Conservation (phyloP, 495 filamentous ascomycete species). For the Lineolata rhizophorae region DNA sequence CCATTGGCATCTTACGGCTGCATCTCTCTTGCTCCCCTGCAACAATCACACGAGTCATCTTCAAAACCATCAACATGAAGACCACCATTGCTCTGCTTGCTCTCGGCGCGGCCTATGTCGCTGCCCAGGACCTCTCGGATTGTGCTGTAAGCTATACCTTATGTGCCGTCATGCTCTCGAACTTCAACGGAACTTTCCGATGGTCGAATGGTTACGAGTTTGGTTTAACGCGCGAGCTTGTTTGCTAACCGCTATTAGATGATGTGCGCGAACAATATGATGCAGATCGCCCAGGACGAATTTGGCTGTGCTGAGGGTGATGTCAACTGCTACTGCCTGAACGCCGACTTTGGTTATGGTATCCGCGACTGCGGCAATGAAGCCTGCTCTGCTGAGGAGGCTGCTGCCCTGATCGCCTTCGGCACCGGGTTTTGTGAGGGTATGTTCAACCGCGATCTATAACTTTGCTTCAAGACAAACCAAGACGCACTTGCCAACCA, state of each 20-base stretch:
- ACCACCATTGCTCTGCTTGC: slow-evolving; percentile 15
- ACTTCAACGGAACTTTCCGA: not conserved
- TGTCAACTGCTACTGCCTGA: slow-evolving; percentile 46
- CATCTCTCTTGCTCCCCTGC: slow-evolving; percentile 1
- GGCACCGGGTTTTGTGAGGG: slow-evolving; percentile 15
- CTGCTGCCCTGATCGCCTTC: slow-evolving; percentile 15
- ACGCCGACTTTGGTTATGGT: slow-evolving; percentile 45
- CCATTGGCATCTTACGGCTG: no score
- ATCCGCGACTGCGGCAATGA: slow-evolving; percentile 57
- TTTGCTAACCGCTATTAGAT: slow-evolving; percentile 22
- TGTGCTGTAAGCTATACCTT: slow-evolving; percentile 11
- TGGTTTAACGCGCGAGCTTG: no score
- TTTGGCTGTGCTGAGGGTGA: slow-evolving; percentile 38
- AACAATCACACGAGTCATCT: not conserved
- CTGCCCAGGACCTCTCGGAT: slow-evolving; percentile 13
- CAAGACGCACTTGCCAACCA: not conserved
- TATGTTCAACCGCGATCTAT: no score
- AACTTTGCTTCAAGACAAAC: no score
- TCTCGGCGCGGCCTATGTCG: slow-evolving; percentile 12
- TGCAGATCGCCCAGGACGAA: slow-evolving; percentile 27
- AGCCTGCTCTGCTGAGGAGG: slow-evolving; percentile 27
- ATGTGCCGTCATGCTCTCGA: not conserved
- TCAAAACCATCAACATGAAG: slow-evolving; percentile 14
- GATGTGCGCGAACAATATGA: slow-evolving; percentile 56
- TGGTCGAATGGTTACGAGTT: not conserved